Conservation (phyloP, 495 filamentous ascomycete species). For the Penicillium bialowiezense region DNA sequence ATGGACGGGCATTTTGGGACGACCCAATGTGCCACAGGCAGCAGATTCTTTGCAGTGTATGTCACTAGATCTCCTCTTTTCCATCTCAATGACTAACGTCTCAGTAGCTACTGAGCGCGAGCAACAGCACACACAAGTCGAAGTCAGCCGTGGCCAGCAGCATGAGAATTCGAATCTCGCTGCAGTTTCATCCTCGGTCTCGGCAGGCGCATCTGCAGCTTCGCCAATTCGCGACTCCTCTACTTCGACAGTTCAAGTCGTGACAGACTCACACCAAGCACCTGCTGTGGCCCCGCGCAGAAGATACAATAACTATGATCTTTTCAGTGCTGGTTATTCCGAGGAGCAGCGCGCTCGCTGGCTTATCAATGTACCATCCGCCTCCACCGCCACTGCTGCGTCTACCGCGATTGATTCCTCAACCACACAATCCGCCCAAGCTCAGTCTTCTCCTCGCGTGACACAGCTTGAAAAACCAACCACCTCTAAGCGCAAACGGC, state of each 20-base stretch:
- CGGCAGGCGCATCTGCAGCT: background rate
- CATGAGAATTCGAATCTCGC: background rate
- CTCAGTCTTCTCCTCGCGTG: too few species aligned
- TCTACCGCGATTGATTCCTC: too few species aligned
- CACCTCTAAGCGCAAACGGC: constrained; percentile 41
- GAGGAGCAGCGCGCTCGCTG: background rate
- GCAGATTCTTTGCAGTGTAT: constrained; percentile 1
- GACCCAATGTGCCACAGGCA: background rate
- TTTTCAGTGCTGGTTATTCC: background rate
- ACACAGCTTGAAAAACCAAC: background rate
- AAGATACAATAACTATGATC: background rate
- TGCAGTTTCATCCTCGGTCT: background rate
- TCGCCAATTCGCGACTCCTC: background rate
- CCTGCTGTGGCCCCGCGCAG: background rate
- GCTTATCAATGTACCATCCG: background rate
- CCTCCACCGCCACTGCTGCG: too few species aligned
- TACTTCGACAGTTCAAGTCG: background rate
- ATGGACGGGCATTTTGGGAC: constrained; percentile 18
- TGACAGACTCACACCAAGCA: background rate
- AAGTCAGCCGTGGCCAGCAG: background rate
- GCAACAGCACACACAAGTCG: background rate
- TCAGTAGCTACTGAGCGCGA: constrained; percentile 2
- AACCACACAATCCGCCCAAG: too few species aligned
- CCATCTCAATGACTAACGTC: background rate
- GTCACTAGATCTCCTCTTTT: background rate